phyloP scores from a whole-genome alignment of 768 basidiomycete genomes.

The Crepidotus variabilis region DNA sequence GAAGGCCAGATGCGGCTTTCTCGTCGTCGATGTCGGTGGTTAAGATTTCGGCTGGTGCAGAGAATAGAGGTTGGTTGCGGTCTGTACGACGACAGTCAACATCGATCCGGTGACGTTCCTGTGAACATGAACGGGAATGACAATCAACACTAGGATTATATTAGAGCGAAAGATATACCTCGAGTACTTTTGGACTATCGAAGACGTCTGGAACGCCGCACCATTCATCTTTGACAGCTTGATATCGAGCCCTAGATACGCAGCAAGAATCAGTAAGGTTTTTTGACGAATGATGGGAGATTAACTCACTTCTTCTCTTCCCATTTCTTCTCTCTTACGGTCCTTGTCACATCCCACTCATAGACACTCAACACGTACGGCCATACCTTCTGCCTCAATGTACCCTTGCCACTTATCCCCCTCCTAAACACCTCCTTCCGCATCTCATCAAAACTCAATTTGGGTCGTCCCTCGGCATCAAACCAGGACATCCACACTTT shows the following conservation, averaged over 20 bases:
- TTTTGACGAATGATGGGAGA: background rate
- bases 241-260: slow-evolving; percentile 58
- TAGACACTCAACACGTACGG: slow-evolving; percentile 85
- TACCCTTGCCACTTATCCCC: slow-evolving; percentile 54
- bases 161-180: slow-evolving; percentile 44
- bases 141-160: slow-evolving; percentile 3
- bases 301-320: slow-evolving; percentile 54
- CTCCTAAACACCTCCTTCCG: slow-evolving; percentile 73
- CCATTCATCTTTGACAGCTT: slow-evolving; percentile 75
- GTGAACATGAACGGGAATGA: background rate
- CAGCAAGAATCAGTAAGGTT: background rate
- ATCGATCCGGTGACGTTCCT: slow-evolving; percentile 92
- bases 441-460: slow-evolving; percentile 69
- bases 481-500: slow-evolving; percentile 80
- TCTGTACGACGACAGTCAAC: slow-evolving; percentile 98
- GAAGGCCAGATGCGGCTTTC: slow-evolving; percentile 32
- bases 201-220: slow-evolving; percentile 79
- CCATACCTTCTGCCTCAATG: slow-evolving; percentile 76
- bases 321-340: slow-evolving; percentile 60
- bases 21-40: slow-evolving; percentile 43
- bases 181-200: slow-evolving; percentile 73
- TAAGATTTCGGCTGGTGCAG: slow-evolving; percentile 34
- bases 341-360: slow-evolving; percentile 69
- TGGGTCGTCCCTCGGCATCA: slow-evolving; percentile 70
- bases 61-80: slow-evolving; percentile 87